These are phyloP conservation scores for Chrysochromulina tobinii DNA, from an alignment of 78 protist species.

Conservation along the genomic window DNA sequence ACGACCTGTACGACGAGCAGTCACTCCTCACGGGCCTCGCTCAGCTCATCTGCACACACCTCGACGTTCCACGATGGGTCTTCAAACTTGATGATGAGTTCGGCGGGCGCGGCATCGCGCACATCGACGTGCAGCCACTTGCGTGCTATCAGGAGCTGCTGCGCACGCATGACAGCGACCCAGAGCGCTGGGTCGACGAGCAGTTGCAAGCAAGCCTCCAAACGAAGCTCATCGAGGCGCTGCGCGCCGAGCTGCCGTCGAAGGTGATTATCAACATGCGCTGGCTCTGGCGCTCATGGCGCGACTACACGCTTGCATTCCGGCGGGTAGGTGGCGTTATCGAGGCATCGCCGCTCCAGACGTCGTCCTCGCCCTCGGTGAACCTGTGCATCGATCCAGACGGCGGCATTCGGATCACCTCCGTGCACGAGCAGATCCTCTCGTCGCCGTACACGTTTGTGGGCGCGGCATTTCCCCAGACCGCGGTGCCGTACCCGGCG, in stretches of 20 bases:
- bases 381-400: slow-evolving; percentile 45
- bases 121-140: neutral
- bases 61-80: slow-evolving; percentile 37
- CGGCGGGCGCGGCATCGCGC: slow-evolving; percentile 43
- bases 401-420: neutral
- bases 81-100: slow-evolving; percentile 48
- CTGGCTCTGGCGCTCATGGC: slow-evolving; percentile 17
- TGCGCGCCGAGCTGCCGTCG: neutral
- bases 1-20: slow-evolving; percentile 30
- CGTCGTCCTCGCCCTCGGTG: neutral
- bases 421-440: slow-evolving; percentile 36
- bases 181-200: neutral
- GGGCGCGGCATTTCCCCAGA: slow-evolving; percentile 49
- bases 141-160: neutral
- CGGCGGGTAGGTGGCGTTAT: slow-evolving; percentile 5
- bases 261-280: neutral
- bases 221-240: neutral
- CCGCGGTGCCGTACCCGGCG: slow-evolving; percentile 5
- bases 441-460: neutral
- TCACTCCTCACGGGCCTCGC: neutral
- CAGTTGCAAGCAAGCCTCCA: neutral
- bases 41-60: slow-evolving; percentile 11
- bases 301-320: neutral
- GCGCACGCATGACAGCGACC: neutral
- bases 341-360: slow-evolving; percentile 48